Conservation (phyloP, 805 yeast species). For the Cyberlindnera subsufficiens region DNA sequence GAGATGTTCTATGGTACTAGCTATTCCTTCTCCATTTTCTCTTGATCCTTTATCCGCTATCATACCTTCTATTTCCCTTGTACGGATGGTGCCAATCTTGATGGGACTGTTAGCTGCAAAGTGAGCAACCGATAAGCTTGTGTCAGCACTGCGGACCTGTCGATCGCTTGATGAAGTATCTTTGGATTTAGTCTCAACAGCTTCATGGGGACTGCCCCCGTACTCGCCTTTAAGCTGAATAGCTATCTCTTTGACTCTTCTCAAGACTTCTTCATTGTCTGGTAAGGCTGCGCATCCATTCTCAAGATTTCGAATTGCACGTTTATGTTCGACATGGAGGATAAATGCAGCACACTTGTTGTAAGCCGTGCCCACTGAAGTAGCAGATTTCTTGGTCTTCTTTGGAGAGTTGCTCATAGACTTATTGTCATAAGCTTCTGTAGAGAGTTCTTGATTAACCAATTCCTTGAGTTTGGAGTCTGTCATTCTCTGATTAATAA, state of each 20-base stretch:
- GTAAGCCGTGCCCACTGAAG: constrained; percentile 28
- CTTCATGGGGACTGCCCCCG: no score
- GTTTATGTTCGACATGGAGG: constrained; percentile 20
- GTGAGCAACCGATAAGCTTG: background rate
- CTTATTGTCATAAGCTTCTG: background rate
- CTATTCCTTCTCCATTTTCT: background rate
- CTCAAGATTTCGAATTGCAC: background rate
- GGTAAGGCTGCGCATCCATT: background rate
- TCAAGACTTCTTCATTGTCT: background rate
- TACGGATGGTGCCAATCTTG: constrained; percentile 9
- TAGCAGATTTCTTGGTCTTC: constrained; percentile 17
- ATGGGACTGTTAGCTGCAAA: constrained; percentile 2
- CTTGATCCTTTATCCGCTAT: background rate
- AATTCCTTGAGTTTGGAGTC: background rate
- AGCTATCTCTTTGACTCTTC: no score
- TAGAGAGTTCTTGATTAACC: constrained; percentile 23
- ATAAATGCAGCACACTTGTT: constrained; percentile 34
- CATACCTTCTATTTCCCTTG: constrained; percentile 11
- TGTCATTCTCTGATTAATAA: constrained; percentile 30
- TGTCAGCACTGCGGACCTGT: background rate
- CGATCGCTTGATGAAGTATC: no score
- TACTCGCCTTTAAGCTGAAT: no score
- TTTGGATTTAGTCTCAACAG: no score
- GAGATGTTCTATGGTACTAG: constrained; percentile 1
- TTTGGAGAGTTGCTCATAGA: constrained; percentile 13